Conservation (phyloP, 306 rosid species). For the Sesbania bispinosa region DNA sequence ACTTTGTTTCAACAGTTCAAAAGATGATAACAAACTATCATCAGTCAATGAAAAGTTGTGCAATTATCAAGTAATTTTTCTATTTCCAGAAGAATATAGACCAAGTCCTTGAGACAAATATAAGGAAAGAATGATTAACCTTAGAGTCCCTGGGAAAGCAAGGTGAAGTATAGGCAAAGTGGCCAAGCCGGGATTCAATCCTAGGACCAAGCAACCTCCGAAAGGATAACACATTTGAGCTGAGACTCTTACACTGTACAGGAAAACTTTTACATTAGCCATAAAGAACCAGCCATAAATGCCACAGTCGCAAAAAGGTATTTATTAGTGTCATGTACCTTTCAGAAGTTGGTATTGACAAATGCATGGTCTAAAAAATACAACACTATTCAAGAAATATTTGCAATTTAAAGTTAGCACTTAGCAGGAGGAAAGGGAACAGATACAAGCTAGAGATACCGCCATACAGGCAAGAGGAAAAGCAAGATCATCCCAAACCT, state of each 20-base stretch:
- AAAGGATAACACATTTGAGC: neutral
- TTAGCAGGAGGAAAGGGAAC: neutral
- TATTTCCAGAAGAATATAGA: too few relatives aligned
- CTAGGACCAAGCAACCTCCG: neutral
- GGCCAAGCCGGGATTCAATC: neutral
- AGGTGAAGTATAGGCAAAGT: neutral
- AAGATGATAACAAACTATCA: neutral
- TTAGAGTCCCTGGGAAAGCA: too few relatives aligned
- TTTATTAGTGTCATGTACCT: neutral
- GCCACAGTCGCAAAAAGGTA: neutral
- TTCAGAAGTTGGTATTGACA: neutral
- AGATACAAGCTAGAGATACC: neutral
- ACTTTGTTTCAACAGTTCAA: neutral
- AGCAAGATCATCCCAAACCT: neutral
- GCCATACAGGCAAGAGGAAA: neutral
- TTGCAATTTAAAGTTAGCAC: neutral
- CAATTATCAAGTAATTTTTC: neutral
- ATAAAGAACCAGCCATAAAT: too few relatives aligned
- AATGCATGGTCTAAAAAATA: neutral
- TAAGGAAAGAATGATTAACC: neutral
- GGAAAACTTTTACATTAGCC: neutral
- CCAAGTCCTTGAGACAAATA: neutral
- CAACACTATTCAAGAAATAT: neutral
- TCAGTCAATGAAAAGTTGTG: neutral
- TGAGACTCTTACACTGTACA: neutral